These are phyloP conservation scores for Tetrahymena borealis DNA, from an alignment of 73 alveolate species.

Conservation along the genomic window DNA sequence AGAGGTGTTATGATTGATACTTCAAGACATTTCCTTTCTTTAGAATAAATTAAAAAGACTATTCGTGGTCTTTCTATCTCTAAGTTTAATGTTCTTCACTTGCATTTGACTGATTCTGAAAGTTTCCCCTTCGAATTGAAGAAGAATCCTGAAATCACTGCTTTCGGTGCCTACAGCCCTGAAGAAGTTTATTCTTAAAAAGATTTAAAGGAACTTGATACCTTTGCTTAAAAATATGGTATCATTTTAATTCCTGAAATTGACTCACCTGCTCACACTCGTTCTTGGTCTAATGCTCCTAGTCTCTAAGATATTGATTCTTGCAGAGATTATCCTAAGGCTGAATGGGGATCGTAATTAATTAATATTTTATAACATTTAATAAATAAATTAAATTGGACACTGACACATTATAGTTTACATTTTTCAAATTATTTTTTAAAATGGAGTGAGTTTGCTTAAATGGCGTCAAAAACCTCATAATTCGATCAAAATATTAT, in stretches of 20 bases:
- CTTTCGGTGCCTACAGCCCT: constrained; percentile 53
- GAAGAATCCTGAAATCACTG: constrained; percentile 50
- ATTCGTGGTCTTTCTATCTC: constrained; percentile 52
- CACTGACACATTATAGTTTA: background rate
- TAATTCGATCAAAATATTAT: no score
- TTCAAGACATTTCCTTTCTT: constrained; percentile 61
- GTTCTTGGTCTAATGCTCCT: constrained; percentile 24
- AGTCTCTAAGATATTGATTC: constrained; percentile 11
- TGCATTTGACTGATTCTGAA: constrained; percentile 83
- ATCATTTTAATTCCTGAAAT: constrained; percentile 75
- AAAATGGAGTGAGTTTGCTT: no score
- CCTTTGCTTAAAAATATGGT: constrained; percentile 55
- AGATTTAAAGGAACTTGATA: constrained; percentile 52
- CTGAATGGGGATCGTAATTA: background rate
- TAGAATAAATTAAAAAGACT: constrained; percentile 33
- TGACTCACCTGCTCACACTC: constrained; percentile 79
- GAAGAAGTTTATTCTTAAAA: constrained; percentile 52
- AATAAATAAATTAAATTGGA: background rate
- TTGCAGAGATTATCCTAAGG: constrained; percentile 9
- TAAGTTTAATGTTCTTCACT: constrained; percentile 68
- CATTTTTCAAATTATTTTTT: no score
- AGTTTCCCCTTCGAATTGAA: constrained; percentile 66
- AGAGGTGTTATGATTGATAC: constrained; percentile 84
- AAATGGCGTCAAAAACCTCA: background rate
- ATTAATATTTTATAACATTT: background rate